A percentile compares a stretch with the other conserved stretches of the same genome.
These are phyloP conservation scores for Angomonas deanei DNA, from an alignment of 208 protist species.

Conservation along the genomic window DNA sequence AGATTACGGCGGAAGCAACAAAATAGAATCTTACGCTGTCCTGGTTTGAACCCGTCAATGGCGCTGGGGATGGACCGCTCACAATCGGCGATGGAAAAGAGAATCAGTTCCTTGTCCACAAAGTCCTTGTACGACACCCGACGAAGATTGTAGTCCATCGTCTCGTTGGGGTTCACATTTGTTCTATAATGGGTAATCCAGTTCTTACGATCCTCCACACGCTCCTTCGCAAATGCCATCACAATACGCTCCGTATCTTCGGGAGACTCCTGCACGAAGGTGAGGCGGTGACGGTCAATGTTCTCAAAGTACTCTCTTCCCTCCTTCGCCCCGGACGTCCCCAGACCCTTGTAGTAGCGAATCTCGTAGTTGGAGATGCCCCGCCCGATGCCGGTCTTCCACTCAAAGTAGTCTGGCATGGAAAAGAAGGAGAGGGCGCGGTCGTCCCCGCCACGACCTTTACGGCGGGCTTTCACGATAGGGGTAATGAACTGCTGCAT, in stretches of 20 bases:
- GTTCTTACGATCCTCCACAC: slow-evolving; percentile 97
- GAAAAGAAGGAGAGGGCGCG: slow-evolving; percentile 97
- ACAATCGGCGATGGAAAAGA: slow-evolving; percentile 98
- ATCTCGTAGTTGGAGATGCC: slow-evolving; percentile 91
- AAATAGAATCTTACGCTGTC: slow-evolving; percentile 99
- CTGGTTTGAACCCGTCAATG: slow-evolving; percentile 99
- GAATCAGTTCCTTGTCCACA: slow-evolving; percentile 99
- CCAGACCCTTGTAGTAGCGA: slow-evolving; percentile 99
- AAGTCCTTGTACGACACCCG: slow-evolving; percentile 95
- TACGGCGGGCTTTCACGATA: slow-evolving; percentile 98
- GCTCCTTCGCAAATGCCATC: slow-evolving; percentile 98
- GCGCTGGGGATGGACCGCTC: slow-evolving; percentile 91
- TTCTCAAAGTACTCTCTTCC: slow-evolving; percentile 99
- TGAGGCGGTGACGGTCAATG: slow-evolving; percentile 95
- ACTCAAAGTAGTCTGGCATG: slow-evolving; percentile 98
- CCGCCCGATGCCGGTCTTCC: slow-evolving; percentile 83
- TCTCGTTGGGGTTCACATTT: slow-evolving; percentile 73
- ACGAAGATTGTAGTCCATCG: slow-evolving; percentile 90
- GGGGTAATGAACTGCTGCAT: slow-evolving; percentile 99
- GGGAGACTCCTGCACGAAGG: slow-evolving; percentile 88
- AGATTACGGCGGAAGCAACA: slow-evolving; percentile 99
- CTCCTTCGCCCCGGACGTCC: slow-evolving; percentile 95
- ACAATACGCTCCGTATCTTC: slow-evolving; percentile 94
- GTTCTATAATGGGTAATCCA: slow-evolving; percentile 95
- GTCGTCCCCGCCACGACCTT: slow-evolving; percentile 51